phyloP scores from a whole-genome alignment of 1,139 yeast species.

The Candida gigantensis region DNA sequence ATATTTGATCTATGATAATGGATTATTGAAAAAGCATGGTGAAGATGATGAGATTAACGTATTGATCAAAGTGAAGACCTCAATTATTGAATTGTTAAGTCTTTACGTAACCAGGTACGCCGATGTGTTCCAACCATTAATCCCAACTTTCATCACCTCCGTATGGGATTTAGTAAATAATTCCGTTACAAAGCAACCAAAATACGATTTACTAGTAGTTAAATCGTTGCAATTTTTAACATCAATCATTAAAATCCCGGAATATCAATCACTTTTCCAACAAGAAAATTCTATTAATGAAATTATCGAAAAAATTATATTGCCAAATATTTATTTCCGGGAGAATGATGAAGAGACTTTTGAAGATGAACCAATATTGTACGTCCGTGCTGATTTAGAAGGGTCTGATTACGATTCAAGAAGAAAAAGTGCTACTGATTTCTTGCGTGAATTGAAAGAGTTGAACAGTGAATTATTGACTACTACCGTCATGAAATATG shows the following conservation, averaged over 20 bases:
- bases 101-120: constrained; percentile 89
- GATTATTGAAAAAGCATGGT: constrained; percentile 53
- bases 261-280: constrained; percentile 59
- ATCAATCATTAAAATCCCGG: constrained; percentile 71
- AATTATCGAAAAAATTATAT: constrained; percentile 76
- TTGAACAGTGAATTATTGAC: constrained; percentile 77
- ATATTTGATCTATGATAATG: constrained; percentile 61
- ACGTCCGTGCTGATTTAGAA: constrained; percentile 87
- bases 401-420: constrained; percentile 94
- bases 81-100: constrained; percentile 82
- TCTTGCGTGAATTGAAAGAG: constrained; percentile 81
- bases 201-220: constrained; percentile 82
- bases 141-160: constrained; percentile 76
- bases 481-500: constrained; percentile 73
- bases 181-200: constrained; percentile 63
- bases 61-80: constrained; percentile 73
- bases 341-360: constrained; percentile 88
- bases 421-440: constrained; percentile 88
- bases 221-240: constrained; percentile 81
- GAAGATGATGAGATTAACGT: constrained; percentile 76
- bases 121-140: constrained; percentile 79
- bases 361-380: constrained; percentile 96
- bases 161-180: constrained; percentile 78
- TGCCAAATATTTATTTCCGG: constrained; percentile 85
- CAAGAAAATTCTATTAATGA: constrained; percentile 70